Base-by-base conservation (phyloP, 306 rosid species). In the Castanea crenata region DNA sequence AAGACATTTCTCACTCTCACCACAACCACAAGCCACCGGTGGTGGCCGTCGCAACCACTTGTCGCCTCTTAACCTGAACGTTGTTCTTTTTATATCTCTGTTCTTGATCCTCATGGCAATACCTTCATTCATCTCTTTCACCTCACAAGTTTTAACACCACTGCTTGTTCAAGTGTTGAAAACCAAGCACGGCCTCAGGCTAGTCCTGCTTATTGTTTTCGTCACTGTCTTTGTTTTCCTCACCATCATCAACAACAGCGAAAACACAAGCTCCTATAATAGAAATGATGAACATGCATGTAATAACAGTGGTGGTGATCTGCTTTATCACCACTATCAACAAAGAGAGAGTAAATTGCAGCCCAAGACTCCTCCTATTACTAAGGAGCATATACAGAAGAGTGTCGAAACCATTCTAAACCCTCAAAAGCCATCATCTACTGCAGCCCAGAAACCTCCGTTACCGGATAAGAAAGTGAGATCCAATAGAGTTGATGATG, bases 161-260 rank as follows among this genome's bases (percentile, higher is more conserved):
- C 41, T 35, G 0, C 41, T 35, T 35, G 41, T 35, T 35, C 0
- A 35, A 35, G 41, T 5, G 41, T 35, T 35, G 41, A 35, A 35
- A 35, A 5, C 41, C 41, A 35, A 5, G 41, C 41, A 35, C 41
- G 41, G 85, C 12, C 92, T 95, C 79, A 92, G 91, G 76, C 31
- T 92, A 2, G 69, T 94, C 5, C 95, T 94, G 41, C 41, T 35
- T 1, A 90, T 92, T 63, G 87, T 94, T 71, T 91, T 94, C 55
- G 97, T 97, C 85, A 82, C 92, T 74, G 78, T 91, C 49, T 94
- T 97, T 27, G 97, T 87, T n/a, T 91, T 94, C 79, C 95, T 94
- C 68, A 83, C 41, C 41, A 35, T 35, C 41, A 35, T 35, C 41
- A 35, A 35, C 7, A 35, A 35, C 41, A 5, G 41, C 6, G 41